phyloP scores from a whole-genome alignment of 1,139 yeast species.

The Nakaseomyces uthaithaninus region DNA sequence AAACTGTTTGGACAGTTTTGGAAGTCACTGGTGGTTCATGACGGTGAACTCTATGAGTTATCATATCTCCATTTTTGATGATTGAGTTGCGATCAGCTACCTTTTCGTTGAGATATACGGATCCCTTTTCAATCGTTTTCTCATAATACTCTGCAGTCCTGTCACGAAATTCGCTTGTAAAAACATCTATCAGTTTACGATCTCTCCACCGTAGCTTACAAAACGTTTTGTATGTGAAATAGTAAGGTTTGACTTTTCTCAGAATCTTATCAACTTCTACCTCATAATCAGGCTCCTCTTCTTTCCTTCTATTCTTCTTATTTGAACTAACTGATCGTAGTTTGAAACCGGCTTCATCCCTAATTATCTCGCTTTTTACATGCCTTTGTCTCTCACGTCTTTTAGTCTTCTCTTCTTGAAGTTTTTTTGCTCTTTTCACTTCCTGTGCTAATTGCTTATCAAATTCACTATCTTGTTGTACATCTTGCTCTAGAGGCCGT shows the following conservation, averaged over 20 bases:
- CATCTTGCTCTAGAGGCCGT: neutral
- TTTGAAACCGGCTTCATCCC: conserved; percentile 30
- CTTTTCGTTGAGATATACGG: conserved; percentile 61
- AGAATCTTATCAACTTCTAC: conserved; percentile 47
- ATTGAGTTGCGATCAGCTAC: conserved; percentile 58
- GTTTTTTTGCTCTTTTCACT: conserved; percentile 13
- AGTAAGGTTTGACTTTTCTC: conserved; percentile 76
- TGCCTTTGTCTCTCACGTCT: conserved; percentile 7
- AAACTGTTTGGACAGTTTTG: conserved; percentile 60
- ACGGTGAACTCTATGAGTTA: conserved; percentile 73
- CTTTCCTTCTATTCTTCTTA: conserved; percentile 22
- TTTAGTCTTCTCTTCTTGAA: conserved; percentile 31
- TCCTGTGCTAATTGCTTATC: conserved; percentile 14
- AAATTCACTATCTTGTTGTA: conserved; percentile 8
- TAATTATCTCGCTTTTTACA: conserved; percentile 11
- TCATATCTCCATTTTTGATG: conserved; percentile 76
- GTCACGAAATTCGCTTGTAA: conserved; percentile 77
- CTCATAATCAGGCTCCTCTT: conserved; percentile 31
- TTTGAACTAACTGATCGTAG: conserved; percentile 23
- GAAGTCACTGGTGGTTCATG: conserved; percentile 89
- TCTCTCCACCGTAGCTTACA: conserved; percentile 92
- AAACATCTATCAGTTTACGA: conserved; percentile 66
- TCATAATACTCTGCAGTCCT: conserved; percentile 61
- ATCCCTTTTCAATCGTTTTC: conserved; percentile 60
- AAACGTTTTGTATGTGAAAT: conserved; percentile 79